These are phyloP conservation scores for Marvania coccoides DNA, from an alignment of 139 green algal species.

Conservation along the genomic window DNA sequence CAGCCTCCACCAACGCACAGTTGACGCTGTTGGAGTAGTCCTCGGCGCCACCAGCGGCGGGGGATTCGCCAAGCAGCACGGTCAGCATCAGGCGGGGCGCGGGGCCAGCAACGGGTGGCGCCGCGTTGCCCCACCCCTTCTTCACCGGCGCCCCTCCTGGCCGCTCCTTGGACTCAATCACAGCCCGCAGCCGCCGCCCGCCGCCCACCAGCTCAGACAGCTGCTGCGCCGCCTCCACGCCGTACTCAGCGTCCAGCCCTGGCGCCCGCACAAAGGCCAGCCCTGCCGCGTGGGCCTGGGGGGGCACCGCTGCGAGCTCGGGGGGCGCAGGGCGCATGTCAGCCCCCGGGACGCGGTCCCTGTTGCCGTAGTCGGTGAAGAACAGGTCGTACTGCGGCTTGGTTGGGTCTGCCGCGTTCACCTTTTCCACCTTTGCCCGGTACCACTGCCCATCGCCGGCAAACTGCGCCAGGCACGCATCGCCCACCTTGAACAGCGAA, in stretches of 20 bases:
- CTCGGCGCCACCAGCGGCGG: neutral
- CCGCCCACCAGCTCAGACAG: constrained; percentile 25
- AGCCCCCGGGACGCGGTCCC: constrained; percentile 39
- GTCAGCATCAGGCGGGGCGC: constrained; percentile 43
- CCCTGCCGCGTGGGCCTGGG: constrained; percentile 42
- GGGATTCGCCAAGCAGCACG: constrained; percentile 4
- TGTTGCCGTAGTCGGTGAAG: constrained; percentile 95
- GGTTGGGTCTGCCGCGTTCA: constrained; percentile 28
- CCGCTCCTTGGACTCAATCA: constrained; percentile 30
- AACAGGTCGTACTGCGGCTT: constrained; percentile 63
- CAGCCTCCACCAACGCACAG: constrained; percentile 37
- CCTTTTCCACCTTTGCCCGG: constrained; percentile 33
- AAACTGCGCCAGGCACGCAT: constrained; percentile 65
- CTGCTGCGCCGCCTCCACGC: constrained; percentile 42
- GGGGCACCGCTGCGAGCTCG: constrained; percentile 59
- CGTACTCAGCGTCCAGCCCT: constrained; percentile 46
- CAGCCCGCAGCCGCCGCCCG: constrained; percentile 15
- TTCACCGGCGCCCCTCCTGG: constrained; percentile 28
- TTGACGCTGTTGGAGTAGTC: constrained; percentile 8
- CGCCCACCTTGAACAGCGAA: constrained; percentile 45
- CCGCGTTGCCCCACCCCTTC: too few relatives aligned
- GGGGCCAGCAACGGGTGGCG: neutral
- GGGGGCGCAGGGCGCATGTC: constrained; percentile 52
- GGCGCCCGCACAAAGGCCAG: constrained; percentile 57
- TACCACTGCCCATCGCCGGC: constrained; percentile 76